Evolutionary conservation across 345 rosid species (phyloP).

Genomic region (Conringia planisiliqua): DNA sequence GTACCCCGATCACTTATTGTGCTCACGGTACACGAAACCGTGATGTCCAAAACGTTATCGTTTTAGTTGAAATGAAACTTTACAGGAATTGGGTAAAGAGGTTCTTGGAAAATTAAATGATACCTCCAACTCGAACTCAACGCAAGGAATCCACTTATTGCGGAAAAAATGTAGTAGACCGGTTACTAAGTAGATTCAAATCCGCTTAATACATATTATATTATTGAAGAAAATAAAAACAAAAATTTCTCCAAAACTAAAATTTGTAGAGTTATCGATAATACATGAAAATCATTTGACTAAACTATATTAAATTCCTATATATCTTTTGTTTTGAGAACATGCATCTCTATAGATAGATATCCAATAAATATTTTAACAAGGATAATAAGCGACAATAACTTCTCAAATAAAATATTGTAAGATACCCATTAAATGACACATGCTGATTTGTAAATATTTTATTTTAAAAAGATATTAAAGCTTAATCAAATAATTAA

Average conservation of each 20-base stretch:
- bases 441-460: no score
- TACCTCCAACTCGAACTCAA: slow-evolving; percentile 45
- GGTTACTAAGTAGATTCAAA: not conserved
- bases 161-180: not conserved
- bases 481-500: no score
- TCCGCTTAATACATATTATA: not conserved
- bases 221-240: not conserved
- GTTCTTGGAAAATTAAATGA: not conserved
- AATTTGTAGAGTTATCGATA: not conserved
- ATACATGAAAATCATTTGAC: not conserved
- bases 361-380: no score
- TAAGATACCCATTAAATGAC: no score
- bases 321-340: no score
- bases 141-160: slow-evolving; percentile 44
- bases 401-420: no score
- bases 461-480: no score
- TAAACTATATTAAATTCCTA: no score
- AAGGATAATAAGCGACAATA: no score
- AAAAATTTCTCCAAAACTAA: not conserved
- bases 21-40: slow-evolving; percentile 36
- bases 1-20: slow-evolving; percentile 27
- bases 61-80: not conserved
- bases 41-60: slow-evolving; percentile 2
- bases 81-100: no score
- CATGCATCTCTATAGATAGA: no score